phyloP scores from a whole-genome alignment of 2,329 filamentous ascomycete species.

The Trichophyton schoenleinii region DNA sequence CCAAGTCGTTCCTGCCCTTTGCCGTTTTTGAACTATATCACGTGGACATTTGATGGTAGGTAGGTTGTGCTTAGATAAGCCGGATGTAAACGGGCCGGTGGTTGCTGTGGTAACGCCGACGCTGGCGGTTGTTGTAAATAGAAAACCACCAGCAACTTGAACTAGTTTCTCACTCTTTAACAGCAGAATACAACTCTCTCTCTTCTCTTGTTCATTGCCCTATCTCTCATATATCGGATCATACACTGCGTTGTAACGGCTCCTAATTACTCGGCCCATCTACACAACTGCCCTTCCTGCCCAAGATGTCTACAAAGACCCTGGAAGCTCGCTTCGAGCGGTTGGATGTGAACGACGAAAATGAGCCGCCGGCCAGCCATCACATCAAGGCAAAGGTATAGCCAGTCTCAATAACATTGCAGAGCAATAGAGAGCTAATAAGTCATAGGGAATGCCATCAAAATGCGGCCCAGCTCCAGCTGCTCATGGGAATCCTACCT shows the following conservation, averaged over 20 bases:
- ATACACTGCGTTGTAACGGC: background rate
- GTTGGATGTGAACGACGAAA: conserved; percentile 81
- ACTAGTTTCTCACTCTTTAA: background rate
- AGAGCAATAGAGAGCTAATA: background rate
- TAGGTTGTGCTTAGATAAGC: background rate
- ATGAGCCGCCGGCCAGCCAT: conserved; percentile 43
- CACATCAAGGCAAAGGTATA: conserved; percentile 68
- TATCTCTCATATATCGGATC: background rate
- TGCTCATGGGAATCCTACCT: conserved; percentile 12
- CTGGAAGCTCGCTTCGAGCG: conserved; percentile 83
- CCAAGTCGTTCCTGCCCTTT: background rate
- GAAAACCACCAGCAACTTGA: background rate
- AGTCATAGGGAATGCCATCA: background rate
- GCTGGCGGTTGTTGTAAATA: conserved; percentile 2
- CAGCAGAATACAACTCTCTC: background rate
- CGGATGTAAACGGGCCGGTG: background rate
- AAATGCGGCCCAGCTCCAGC: background rate
- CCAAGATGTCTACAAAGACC: conserved; percentile 57
- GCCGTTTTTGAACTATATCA: background rate
- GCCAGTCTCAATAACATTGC: background rate
- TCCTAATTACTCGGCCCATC: background rate
- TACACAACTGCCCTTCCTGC: background rate
- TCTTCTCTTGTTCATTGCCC: background rate
- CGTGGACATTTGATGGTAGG: background rate
- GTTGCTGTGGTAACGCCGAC: conserved; percentile 6